A percentile compares a stretch with the other conserved stretches of the same genome.
These are phyloP conservation scores for Curvularia verruculosa DNA, from an alignment of 2,329 filamentous ascomycete species.

Conservation along the genomic window DNA sequence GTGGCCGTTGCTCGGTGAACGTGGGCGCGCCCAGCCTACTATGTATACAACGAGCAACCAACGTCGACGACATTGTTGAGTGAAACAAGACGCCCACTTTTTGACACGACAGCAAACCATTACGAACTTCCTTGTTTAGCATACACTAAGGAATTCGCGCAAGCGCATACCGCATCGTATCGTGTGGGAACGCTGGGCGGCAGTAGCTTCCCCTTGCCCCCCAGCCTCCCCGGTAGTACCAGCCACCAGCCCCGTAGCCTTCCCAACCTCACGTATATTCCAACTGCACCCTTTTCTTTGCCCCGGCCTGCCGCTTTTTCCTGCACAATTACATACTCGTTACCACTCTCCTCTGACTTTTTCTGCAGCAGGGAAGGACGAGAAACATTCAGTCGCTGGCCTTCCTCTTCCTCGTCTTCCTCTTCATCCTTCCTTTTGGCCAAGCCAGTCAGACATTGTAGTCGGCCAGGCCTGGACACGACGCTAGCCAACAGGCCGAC, in stretches of 20 bases:
- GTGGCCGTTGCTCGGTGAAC: constrained; percentile 26
- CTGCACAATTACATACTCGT: constrained; percentile 23
- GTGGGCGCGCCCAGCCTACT: constrained; percentile 4
- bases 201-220: constrained; percentile 9
- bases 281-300: constrained; percentile 43
- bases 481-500: constrained; percentile 24
- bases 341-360: constrained; percentile 4
- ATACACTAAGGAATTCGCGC: constrained; percentile 5
- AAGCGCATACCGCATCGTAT: constrained; percentile 12
- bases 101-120: constrained; percentile 10
- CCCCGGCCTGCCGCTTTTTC: constrained; percentile 16
- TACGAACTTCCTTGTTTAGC: constrained; percentile 3
- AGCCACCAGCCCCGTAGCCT: constrained; percentile 17
- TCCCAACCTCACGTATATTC: constrained; percentile 39
- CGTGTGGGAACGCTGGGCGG: constrained; percentile 9
- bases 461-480: constrained; percentile 4
- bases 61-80: constrained; percentile 2
- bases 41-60: not conserved
- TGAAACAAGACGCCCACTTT: constrained; percentile 7
- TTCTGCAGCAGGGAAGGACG: too few relatives aligned
- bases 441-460: constrained; percentile 15
- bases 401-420: too few relatives aligned
- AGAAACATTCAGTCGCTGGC: constrained; percentile 22
- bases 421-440: constrained; percentile 1
- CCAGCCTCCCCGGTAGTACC: constrained; percentile 20